These are phyloP conservation scores for Dothistroma pini DNA, from an alignment of 2,329 filamentous ascomycete genomes.

Conservation along the genomic window DNA sequence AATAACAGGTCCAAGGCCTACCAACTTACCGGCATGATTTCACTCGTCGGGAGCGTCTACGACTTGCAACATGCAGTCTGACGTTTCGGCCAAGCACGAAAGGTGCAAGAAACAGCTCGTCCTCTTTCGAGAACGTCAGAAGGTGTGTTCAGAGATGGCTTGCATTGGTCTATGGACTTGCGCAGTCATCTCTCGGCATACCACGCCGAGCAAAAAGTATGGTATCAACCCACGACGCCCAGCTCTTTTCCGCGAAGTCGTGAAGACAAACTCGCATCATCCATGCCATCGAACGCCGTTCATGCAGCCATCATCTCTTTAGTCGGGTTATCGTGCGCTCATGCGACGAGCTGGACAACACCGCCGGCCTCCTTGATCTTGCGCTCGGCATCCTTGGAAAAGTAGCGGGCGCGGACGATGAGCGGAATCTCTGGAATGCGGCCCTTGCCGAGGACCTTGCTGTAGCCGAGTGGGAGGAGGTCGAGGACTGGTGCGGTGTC, in stretches of 20 bases:
- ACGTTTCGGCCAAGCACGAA: slow-evolving; percentile 5
- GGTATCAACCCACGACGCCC: slow-evolving; percentile 25
- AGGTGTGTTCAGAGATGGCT: slow-evolving; percentile 52
- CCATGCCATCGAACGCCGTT: slow-evolving; percentile 14
- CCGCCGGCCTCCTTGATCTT: slow-evolving; percentile 99
- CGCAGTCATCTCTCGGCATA: slow-evolving; percentile 49
- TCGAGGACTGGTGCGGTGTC: slow-evolving; percentile 97
- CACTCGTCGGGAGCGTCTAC: neutral
- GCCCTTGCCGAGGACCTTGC: slow-evolving; percentile 98
- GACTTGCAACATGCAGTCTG: neutral
- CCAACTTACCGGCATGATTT: slow-evolving; percentile 1
- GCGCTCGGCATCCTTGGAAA: slow-evolving; percentile 93
- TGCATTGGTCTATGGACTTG: slow-evolving; percentile 42
- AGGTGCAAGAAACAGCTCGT: slow-evolving; percentile 28
- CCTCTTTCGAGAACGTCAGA: slow-evolving; percentile 33
- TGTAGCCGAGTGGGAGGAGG: slow-evolving; percentile 94
- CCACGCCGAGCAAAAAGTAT: slow-evolving; percentile 44
- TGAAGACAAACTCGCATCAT: slow-evolving; percentile 12
- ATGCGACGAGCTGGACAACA: slow-evolving; percentile 93
- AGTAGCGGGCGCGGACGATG: slow-evolving; percentile 91
- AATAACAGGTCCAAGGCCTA: neutral
- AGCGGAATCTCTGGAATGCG: slow-evolving; percentile 88
- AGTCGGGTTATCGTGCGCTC: slow-evolving; percentile 40
- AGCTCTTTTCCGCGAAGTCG: slow-evolving; percentile 13
- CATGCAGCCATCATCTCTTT: slow-evolving; percentile 15